Percentiles rank a stretch among this genome's conserved stretches.
phyloP scores from a whole-genome alignment of 2,329 filamentous ascomycete species.

The Aspergillus sergii region DNA sequence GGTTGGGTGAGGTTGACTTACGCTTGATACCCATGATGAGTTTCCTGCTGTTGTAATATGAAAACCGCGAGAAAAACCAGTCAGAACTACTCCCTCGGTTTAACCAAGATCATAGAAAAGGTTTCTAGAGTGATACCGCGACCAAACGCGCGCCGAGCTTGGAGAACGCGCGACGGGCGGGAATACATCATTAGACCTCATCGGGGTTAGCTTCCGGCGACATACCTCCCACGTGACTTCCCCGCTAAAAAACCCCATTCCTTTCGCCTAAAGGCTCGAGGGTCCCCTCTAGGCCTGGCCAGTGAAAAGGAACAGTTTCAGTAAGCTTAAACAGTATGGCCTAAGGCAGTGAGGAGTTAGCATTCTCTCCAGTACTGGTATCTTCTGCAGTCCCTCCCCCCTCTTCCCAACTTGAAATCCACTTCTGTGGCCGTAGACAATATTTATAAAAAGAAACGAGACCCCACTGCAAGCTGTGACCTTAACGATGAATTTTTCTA shows the following conservation, averaged over 20 bases:
- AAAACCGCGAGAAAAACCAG: not conserved
- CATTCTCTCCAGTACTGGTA: not conserved
- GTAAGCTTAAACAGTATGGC: not conserved
- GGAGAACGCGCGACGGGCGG: constrained; percentile 18
- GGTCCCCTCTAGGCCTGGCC: not conserved
- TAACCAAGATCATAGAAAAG: not conserved
- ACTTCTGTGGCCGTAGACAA: not conserved
- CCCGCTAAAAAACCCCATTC: not conserved
- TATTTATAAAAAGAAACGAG: not conserved
- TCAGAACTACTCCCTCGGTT: not conserved
- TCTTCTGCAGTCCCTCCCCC: not conserved
- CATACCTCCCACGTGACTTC: constrained; percentile 22
- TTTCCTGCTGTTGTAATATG: not conserved
- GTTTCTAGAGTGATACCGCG: constrained; percentile 6
- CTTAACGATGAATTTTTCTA: constrained; percentile 25
- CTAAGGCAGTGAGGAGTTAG: not conserved
- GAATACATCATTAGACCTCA: constrained; percentile 21
- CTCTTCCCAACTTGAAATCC: not conserved
- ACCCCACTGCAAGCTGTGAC: constrained; percentile 22
- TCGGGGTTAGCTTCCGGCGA: constrained; percentile 16
- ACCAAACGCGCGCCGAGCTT: constrained; percentile 18
- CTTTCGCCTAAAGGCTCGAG: not conserved
- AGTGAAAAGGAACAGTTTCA: not conserved
- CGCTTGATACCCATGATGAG: constrained; percentile 55
- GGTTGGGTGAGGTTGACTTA: constrained; percentile 37